Evolutionary conservation across 768 basidiomycete species (phyloP).

Genomic region (Ephemerocybe angulata): DNA sequence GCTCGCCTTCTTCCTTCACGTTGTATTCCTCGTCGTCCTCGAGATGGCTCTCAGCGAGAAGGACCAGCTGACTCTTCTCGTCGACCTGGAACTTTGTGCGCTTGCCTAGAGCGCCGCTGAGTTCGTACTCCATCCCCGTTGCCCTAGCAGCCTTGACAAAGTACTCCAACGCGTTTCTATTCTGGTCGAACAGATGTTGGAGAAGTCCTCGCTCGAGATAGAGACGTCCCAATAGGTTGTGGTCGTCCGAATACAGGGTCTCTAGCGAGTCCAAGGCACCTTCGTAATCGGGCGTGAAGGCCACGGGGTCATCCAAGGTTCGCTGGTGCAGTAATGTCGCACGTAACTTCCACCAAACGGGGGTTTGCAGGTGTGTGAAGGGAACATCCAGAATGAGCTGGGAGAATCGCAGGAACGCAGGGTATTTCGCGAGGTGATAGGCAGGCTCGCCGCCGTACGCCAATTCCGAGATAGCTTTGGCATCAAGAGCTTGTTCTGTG

Average conservation of each 20-base stretch:
- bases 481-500: slow-evolving; percentile 53
- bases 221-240: slow-evolving; percentile 65
- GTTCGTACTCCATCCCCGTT: slow-evolving; percentile 80
- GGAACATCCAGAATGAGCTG: slow-evolving; percentile 60
- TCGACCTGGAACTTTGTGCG: slow-evolving; percentile 90
- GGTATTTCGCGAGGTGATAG: slow-evolving; percentile 77
- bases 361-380: slow-evolving; percentile 47
- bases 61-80: slow-evolving; percentile 84
- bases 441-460: slow-evolving; percentile 90
- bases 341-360: slow-evolving; percentile 84
- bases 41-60: slow-evolving; percentile 83
- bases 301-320: slow-evolving; percentile 79
- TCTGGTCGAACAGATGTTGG: slow-evolving; percentile 71
- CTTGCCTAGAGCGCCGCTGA: slow-evolving; percentile 91
- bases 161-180: slow-evolving; percentile 70
- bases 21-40: slow-evolving; percentile 28
- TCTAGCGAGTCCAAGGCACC: slow-evolving; percentile 40
- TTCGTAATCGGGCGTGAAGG: slow-evolving; percentile 43
- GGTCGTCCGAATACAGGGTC: slow-evolving; percentile 41
- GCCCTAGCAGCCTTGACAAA: slow-evolving; percentile 77
- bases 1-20: slow-evolving; percentile 8
- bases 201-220: slow-evolving; percentile 75
- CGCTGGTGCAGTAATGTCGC: slow-evolving; percentile 68
- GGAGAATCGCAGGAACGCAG: slow-evolving; percentile 73
- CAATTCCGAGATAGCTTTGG: slow-evolving; percentile 68